Evolutionary conservation across 495 filamentous ascomycete genomes (phyloP).

Genomic region (Podospora appendiculata): DNA sequence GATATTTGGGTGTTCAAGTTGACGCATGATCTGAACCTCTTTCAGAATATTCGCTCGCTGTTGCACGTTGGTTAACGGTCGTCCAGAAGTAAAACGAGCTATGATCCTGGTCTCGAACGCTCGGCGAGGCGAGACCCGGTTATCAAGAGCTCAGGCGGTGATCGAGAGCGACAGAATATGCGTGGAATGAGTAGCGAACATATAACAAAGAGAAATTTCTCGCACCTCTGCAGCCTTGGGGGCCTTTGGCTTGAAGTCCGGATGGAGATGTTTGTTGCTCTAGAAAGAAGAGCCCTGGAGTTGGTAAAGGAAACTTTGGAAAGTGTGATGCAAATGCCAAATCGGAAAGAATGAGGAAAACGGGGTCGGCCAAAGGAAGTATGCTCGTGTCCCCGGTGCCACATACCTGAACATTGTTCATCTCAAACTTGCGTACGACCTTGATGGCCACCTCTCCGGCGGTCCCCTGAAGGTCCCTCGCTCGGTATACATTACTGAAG

Average conservation of each 20-base stretch:
- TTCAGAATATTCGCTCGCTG: conserved; percentile 96
- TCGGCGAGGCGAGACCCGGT: too few species aligned
- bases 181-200: conserved; percentile 6
- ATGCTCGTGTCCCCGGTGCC: conserved; percentile 9
- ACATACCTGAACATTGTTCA: conserved; percentile 96
- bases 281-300: conserved; percentile 37
- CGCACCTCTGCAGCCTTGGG: conserved; percentile 97
- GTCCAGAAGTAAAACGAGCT: not conserved
- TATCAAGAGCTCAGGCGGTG: too few species aligned
- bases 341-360: conserved; percentile 23
- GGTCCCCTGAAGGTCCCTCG: conserved; percentile 60
- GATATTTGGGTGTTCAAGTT: conserved; percentile 92
- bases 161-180: not conserved
- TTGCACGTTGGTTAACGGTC: conserved; percentile 9
- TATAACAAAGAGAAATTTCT: conserved; percentile 21
- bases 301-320: conserved; percentile 33
- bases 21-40: conserved; percentile 97
- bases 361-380: conserved; percentile 12
- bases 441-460: conserved; percentile 90
- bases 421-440: conserved; percentile 96
- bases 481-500: conserved; percentile 97
- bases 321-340: conserved; percentile 13
- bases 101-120: too few species aligned
- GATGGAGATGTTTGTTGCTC: conserved; percentile 82
- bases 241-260: conserved; percentile 79